Conservation (phyloP, 2,329 filamentous ascomycete species). For the Fusarium circinatum region DNA sequence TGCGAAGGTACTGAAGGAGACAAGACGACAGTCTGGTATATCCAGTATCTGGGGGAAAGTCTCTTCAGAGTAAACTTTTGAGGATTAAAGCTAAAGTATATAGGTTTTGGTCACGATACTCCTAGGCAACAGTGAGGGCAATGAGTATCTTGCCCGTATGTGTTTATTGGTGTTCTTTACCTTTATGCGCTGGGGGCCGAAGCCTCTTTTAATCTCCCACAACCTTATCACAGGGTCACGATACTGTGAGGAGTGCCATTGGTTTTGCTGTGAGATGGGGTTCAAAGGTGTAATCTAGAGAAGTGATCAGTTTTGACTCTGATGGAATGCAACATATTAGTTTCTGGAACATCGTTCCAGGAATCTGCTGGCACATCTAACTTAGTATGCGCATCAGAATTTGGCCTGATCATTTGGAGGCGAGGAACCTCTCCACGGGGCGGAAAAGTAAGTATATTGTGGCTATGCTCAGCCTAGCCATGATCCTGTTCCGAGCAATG, state of each 20-base stretch:
- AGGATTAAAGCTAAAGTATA: not conserved
- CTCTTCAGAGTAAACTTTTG: not conserved
- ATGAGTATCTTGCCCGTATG: too few species aligned
- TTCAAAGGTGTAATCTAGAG: not conserved
- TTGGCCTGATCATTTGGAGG: not conserved
- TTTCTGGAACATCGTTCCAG: not conserved
- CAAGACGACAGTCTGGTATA: accelerated
- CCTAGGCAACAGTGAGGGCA: too few species aligned
- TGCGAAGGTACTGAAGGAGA: not conserved
- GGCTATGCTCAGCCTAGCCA: not conserved
- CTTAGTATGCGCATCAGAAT: not conserved
- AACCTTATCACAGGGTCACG: not conserved
- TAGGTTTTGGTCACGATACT: not conserved
- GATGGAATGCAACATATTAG: not conserved
- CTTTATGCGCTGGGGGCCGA: too few species aligned
- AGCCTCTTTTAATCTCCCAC: too few species aligned
- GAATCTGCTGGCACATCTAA: not conserved
- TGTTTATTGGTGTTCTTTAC: too few species aligned
- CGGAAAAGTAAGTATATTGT: not conserved
- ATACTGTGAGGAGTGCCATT: not conserved
- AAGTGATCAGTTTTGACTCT: not conserved
- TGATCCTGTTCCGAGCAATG: not conserved
- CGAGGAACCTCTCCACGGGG: not conserved
- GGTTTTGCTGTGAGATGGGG: not conserved
- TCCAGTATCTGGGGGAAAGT: accelerated